phyloP scores from a whole-genome alignment of 2,329 filamentous ascomycete genomes.

The Metarhizium brunneum region DNA sequence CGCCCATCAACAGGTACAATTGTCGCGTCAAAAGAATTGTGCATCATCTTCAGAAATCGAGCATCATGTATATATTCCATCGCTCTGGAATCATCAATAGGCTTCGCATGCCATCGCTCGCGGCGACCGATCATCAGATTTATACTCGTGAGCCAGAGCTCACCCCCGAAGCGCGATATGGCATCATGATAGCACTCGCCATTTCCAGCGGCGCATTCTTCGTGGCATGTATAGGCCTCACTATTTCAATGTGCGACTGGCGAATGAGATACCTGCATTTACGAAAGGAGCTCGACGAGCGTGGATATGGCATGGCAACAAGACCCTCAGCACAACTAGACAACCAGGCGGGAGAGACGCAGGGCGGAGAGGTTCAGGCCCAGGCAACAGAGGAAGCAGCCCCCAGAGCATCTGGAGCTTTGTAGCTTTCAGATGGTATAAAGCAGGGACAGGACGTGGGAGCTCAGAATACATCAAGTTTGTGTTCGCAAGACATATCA shows the following conservation, averaged over 20 bases:
- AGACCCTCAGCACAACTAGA: constrained; percentile 1
- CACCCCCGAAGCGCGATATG: constrained; percentile 3
- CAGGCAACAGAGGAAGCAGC: not conserved
- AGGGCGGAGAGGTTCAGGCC: not conserved
- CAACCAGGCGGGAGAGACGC: not conserved
- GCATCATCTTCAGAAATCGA: not conserved
- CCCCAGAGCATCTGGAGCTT: constrained; percentile 5
- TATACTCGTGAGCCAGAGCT: constrained; percentile 6
- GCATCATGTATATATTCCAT: not conserved
- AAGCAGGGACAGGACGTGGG: not conserved
- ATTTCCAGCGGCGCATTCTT: constrained; percentile 8
- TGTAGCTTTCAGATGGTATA: not conserved
- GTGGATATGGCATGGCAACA: constrained; percentile 1
- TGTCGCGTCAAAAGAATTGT: not conserved
- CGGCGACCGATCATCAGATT: not conserved
- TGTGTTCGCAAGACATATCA: not conserved
- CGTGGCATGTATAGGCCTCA: constrained; percentile 7
- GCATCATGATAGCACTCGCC: constrained; percentile 7
- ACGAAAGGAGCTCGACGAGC: constrained; percentile 5
- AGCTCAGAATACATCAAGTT: not conserved
- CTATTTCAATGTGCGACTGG: constrained; percentile 7
- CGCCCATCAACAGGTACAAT: not conserved
- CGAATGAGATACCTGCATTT: constrained; percentile 7
- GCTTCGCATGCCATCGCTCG: not conserved
- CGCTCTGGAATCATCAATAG: not conserved